These are phyloP conservation scores for Pelargonium fulgidum DNA, from an alignment of 441 rosid species.

Conservation along the genomic window DNA sequence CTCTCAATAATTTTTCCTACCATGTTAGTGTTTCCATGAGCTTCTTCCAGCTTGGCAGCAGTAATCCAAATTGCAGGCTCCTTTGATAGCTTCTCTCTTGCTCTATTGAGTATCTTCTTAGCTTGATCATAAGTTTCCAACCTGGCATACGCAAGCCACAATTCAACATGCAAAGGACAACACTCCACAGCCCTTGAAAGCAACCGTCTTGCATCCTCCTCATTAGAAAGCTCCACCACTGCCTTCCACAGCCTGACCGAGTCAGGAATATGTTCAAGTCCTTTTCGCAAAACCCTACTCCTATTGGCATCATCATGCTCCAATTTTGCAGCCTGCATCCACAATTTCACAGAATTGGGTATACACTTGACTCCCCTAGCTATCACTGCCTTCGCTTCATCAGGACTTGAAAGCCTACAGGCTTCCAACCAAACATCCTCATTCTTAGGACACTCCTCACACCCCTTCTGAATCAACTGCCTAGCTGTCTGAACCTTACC, in stretches of 20 bases:
- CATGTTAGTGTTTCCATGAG: slow-evolving; percentile 20
- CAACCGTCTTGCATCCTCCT: background rate
- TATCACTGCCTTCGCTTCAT: slow-evolving; percentile 23
- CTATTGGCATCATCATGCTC: slow-evolving; percentile 18
- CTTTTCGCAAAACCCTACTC: slow-evolving; percentile 23
- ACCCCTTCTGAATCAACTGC: slow-evolving; percentile 21
- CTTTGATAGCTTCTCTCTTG: slow-evolving; percentile 21
- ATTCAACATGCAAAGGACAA: slow-evolving; percentile 18
- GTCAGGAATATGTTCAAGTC: slow-evolving; percentile 17
- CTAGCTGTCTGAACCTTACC: slow-evolving; percentile 20
- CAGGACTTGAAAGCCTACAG: slow-evolving; percentile 15
- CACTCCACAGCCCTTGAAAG: background rate
- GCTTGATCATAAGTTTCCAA: slow-evolving; percentile 22
- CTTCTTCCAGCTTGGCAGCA: slow-evolving; percentile 22
- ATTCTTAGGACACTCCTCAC: slow-evolving; percentile 23
- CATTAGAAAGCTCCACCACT: background rate
- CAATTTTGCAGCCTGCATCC: slow-evolving; percentile 20
- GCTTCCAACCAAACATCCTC: slow-evolving; percentile 25
- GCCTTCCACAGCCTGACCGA: slow-evolving; percentile 17
- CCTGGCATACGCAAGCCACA: slow-evolving; percentile 18
- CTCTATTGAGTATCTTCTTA: slow-evolving; percentile 20
- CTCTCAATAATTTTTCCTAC: slow-evolving; percentile 23
- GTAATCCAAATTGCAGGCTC: slow-evolving; percentile 26
- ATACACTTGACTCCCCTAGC: slow-evolving; percentile 21
- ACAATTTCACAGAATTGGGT: slow-evolving; percentile 18